phyloP scores from a whole-genome alignment of 2,329 filamentous ascomycete species.

The Saccharata proteae region DNA sequence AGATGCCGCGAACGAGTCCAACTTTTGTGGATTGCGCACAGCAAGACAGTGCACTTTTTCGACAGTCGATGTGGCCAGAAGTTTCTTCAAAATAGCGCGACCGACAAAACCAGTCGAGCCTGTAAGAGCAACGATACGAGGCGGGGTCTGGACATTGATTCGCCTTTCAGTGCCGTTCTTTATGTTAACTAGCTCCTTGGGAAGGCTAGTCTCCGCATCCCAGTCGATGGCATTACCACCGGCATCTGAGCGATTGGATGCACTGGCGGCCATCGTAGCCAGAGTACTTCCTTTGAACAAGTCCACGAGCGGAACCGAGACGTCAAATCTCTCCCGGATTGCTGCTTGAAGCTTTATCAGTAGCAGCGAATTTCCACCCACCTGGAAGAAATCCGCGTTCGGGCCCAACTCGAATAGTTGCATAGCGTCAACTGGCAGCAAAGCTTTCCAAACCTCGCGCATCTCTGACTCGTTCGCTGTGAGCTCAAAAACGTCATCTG shows the following conservation, averaged over 20 bases:
- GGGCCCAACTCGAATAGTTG: background rate
- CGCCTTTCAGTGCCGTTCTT: conserved; percentile 2
- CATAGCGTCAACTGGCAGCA: background rate
- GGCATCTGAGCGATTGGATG: background rate
- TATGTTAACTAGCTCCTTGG: background rate
- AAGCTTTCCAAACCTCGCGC: background rate
- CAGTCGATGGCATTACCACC: conserved; percentile 1
- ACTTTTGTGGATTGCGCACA: conserved; percentile 2
- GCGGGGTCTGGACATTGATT: too few species aligned
- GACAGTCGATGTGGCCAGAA: conserved; percentile 1
- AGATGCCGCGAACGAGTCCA: conserved; percentile 6
- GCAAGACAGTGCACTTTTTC: conserved; percentile 9
- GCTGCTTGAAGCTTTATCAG: conserved; percentile 19
- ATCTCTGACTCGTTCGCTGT: background rate
- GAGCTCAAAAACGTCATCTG: background rate
- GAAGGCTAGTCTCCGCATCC: conserved; percentile 10
- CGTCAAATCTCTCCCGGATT: conserved; percentile 22
- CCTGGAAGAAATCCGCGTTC: conserved; percentile 20
- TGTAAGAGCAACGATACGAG: conserved; percentile 10
- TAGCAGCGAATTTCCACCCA: conserved; percentile 26
- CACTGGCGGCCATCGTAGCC: background rate
- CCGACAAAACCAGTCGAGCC: conserved; percentile 10
- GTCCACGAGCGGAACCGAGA: conserved; percentile 7
- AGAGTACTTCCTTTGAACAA: conserved; percentile 7
- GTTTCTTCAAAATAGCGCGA: background rate